phyloP scores from a whole-genome alignment of 2,329 filamentous ascomycete genomes.

The Plectosphaerella sp. region DNA sequence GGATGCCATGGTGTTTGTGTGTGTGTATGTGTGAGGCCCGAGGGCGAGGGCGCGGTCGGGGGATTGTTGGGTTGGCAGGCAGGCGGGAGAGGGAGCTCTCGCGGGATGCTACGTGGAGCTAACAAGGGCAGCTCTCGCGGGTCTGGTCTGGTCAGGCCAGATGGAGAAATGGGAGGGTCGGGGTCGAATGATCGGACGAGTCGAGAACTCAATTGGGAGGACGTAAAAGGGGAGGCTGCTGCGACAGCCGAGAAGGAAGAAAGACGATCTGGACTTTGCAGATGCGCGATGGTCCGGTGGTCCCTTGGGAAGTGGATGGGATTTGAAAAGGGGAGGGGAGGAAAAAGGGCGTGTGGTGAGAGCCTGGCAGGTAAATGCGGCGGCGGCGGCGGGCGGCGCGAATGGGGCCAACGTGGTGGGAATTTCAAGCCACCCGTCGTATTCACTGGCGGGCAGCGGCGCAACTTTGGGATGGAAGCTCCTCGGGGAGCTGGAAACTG shows the following conservation, averaged over 20 bases:
- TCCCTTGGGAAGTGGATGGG: too few species aligned
- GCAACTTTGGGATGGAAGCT: too few species aligned
- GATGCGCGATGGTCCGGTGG: too few species aligned
- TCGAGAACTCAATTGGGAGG: slow-evolving; percentile 10
- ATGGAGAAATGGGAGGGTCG: background rate
- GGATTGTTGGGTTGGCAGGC: background rate
- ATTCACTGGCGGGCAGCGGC: too few species aligned
- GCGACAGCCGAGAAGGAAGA: slow-evolving; percentile 5
- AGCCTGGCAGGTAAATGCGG: too few species aligned
- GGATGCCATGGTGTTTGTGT: slow-evolving; percentile 42
- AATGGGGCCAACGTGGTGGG: too few species aligned
- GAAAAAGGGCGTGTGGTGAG: background rate
- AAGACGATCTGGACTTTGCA: background rate
- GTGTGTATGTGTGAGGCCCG: background rate
- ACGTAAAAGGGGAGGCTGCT: slow-evolving; percentile 3
- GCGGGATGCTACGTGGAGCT: slow-evolving; percentile 7
- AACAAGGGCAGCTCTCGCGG: slow-evolving; percentile 5
- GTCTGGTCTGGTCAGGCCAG: background rate
- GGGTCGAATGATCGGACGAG: slow-evolving; percentile 13
- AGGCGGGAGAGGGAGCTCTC: background rate
- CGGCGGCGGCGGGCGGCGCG: too few species aligned
- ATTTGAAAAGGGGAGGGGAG: background rate
- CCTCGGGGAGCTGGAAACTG: too few species aligned
- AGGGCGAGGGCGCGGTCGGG: slow-evolving; percentile 6
- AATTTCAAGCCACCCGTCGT: too few species aligned